phyloP scores from a whole-genome alignment of 805 yeast genomes.

The Ogataea parapolymorpha region DNA sequence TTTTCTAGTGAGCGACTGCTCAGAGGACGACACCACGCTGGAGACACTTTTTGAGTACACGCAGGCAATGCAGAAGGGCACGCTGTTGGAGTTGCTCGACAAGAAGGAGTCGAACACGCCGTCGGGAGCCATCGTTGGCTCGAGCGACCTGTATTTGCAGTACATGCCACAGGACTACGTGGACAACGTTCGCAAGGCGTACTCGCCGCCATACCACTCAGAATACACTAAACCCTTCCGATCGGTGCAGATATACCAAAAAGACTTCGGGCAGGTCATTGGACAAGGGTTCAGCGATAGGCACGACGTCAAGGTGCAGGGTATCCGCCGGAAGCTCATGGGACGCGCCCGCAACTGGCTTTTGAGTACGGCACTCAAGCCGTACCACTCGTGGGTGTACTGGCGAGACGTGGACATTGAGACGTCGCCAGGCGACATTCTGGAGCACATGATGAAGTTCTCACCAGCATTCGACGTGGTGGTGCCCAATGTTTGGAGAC shows the following conservation, averaged over 20 bases:
- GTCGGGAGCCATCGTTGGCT: constrained; percentile 43
- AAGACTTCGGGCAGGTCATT: constrained; percentile 78
- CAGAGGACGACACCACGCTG: constrained; percentile 61
- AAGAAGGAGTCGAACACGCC: constrained; percentile 37
- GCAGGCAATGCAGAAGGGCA: constrained; percentile 67
- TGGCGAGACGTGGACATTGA: constrained; percentile 90
- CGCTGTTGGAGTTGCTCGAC: constrained; percentile 48
- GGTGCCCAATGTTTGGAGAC: constrained; percentile 95
- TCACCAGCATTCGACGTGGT: constrained; percentile 60
- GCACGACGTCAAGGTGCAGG: constrained; percentile 83
- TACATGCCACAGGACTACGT: constrained; percentile 67
- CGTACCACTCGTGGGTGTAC: constrained; percentile 87
- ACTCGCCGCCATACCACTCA: constrained; percentile 61
- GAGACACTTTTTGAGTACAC: constrained; percentile 64
- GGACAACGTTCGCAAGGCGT: constrained; percentile 54
- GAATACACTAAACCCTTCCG: constrained; percentile 69
- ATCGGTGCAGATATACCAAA: constrained; percentile 73
- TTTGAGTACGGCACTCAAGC: constrained; percentile 66
- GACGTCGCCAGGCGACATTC: constrained; percentile 72
- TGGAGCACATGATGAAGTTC: constrained; percentile 68
- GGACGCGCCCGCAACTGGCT: constrained; percentile 87
- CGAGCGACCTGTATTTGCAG: constrained; percentile 59
- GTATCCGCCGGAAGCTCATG: constrained; percentile 79
- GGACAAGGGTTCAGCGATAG: constrained; percentile 85
- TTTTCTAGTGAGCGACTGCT: constrained; percentile 77